A percentile compares a stretch with the other conserved stretches of the same genome.
Evolutionary conservation across 2,329 filamentous ascomycete genomes (phyloP).

Genomic region (Diaporthe longicolla): DNA sequence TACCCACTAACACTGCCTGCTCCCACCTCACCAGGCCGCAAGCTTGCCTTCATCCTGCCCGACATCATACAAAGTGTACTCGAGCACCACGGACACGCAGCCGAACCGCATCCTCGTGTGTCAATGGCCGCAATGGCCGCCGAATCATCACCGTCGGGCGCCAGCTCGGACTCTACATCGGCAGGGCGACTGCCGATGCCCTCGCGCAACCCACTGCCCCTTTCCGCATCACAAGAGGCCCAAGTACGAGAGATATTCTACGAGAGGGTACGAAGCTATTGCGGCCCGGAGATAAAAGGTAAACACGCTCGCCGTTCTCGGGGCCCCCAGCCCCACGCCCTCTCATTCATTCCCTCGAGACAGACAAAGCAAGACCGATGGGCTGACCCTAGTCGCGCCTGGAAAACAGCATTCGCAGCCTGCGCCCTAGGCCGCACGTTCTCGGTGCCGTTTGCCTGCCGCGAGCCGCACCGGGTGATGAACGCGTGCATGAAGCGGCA

Average conservation of each 20-base stretch:
- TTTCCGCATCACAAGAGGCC: conserved; percentile 85
- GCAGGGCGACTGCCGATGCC: conserved; percentile 60
- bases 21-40: background rate
- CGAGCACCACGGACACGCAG: background rate
- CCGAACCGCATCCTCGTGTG: background rate
- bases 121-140: conserved; percentile 59
- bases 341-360: background rate
- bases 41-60: background rate
- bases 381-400: background rate
- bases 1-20: background rate
- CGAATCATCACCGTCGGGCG: conserved; percentile 51
- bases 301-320: conserved; percentile 39
- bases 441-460: conserved; percentile 89
- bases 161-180: conserved; percentile 45
- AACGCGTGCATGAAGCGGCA: conserved; percentile 93
- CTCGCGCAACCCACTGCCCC: conserved; percentile 83
- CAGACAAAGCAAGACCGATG: background rate
- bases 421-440: conserved; percentile 91
- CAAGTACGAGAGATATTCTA: conserved; percentile 87
- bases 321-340: background rate
- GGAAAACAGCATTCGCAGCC: conserved; percentile 82
- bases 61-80: background rate
- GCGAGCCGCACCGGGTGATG: conserved; percentile 84
- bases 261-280: conserved; percentile 81
- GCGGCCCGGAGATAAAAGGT: conserved; percentile 85